Evolutionary conservation across 345 rosid species (phyloP).

Genomic region (Acer negundo): DNA sequence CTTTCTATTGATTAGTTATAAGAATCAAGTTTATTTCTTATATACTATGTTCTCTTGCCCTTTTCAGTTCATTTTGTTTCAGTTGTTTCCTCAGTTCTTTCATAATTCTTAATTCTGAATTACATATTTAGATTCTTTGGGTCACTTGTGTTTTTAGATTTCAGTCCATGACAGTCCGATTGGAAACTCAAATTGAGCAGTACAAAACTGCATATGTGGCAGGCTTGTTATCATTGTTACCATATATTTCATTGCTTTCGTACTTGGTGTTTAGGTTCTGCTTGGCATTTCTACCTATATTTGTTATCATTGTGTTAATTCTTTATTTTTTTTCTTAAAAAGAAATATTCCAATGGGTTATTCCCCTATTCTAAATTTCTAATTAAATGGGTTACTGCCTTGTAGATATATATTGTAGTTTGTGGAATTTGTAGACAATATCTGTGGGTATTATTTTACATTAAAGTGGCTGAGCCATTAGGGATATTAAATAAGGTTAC

Average conservation of each 20-base stretch:
- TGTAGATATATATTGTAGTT: too few species aligned
- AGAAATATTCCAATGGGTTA: background rate
- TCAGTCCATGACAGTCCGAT: background rate
- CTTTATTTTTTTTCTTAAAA: too few species aligned
- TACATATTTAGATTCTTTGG: background rate
- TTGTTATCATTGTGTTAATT: background rate
- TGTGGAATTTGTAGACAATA: background rate
- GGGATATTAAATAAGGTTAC: background rate
- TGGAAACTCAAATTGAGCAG: background rate
- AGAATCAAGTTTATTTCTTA: slow-evolving; percentile 12
- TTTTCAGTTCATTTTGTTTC: slow-evolving; percentile 8
- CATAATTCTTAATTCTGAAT: background rate
- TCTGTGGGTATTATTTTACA: background rate
- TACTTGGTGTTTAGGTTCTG: slow-evolving; percentile 4
- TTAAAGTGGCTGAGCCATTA: background rate
- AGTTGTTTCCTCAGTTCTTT: slow-evolving; percentile 9
- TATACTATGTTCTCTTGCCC: slow-evolving; percentile 3
- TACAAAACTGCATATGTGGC: background rate
- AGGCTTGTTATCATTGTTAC: background rate
- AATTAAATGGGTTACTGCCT: background rate
- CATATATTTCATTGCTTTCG: background rate
- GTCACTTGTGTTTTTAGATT: background rate
- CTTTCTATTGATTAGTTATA: background rate
- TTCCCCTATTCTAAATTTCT: too few species aligned
- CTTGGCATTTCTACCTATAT: background rate